A percentile compares a stretch with the other conserved stretches of the same genome.
Evolutionary conservation across 1,284 basidiomycete genomes (phyloP).

Genomic region (Austroboletus olivaceoglutinosus): DNA sequence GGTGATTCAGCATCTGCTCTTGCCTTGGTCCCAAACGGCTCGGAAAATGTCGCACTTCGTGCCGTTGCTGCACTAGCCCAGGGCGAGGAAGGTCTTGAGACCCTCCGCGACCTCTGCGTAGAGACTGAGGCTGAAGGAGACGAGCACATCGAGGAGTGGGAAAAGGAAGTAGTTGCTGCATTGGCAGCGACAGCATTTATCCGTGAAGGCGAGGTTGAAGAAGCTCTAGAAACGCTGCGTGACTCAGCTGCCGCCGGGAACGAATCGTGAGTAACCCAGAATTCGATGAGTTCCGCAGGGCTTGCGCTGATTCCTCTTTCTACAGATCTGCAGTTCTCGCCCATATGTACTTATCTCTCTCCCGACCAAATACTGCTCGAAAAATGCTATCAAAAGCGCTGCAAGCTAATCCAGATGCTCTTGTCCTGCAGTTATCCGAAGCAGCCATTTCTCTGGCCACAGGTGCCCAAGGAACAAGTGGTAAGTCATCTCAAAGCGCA

Average conservation of each 20-base stretch:
- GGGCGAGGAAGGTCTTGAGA: conserved; percentile 68
- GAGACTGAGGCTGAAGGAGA: conserved; percentile 79
- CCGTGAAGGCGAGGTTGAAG: conserved; percentile 81
- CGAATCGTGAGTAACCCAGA: conserved; percentile 53
- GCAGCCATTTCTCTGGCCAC: conserved; percentile 82
- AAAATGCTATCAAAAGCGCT: conserved; percentile 80
- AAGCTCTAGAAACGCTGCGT: conserved; percentile 85
- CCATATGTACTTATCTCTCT: conserved; percentile 83
- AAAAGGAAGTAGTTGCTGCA: conserved; percentile 71
- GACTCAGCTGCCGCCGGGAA: conserved; percentile 56
- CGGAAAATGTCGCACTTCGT: conserved; percentile 67
- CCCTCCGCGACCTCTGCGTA: conserved; percentile 80
- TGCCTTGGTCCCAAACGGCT: conserved; percentile 54
- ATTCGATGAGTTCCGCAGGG: not conserved
- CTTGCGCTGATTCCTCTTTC: not conserved
- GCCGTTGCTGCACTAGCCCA: conserved; percentile 71
- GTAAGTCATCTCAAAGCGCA: conserved; percentile 3
- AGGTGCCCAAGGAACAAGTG: conserved; percentile 58
- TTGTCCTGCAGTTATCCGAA: conserved; percentile 87
- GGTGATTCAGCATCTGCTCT: conserved; percentile 56
- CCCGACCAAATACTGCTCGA: conserved; percentile 83
- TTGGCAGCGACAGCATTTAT: conserved; percentile 84
- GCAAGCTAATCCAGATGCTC: conserved; percentile 84
- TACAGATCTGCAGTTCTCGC: conserved; percentile 75
- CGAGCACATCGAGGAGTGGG: conserved; percentile 56